Percentiles rank a stretch among this genome's conserved stretches.
phyloP scores from a whole-genome alignment of 169 alveolate species.

The Perkinsus chesapeaki region DNA sequence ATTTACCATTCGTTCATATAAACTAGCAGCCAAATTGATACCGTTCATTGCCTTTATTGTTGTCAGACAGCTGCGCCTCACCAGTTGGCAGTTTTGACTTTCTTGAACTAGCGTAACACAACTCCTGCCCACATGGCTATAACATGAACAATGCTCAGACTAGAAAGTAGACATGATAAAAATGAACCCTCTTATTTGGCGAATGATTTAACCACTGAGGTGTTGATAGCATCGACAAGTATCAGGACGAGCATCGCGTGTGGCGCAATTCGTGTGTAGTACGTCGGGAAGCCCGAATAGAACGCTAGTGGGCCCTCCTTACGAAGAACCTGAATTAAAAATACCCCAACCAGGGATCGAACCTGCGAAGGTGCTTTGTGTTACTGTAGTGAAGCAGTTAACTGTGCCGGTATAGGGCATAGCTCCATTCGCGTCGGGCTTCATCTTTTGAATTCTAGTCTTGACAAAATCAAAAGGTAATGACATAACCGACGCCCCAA shows the following conservation, averaged over 20 bases:
- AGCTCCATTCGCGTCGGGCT: not conserved
- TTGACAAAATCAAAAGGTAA: conserved; percentile 91
- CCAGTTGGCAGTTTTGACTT: too few relatives aligned
- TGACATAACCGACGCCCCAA: conserved; percentile 81
- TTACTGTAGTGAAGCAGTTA: conserved; percentile 56
- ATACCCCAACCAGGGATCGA: not conserved
- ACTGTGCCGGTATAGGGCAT: conserved; percentile 69
- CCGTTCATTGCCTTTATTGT: too few relatives aligned
- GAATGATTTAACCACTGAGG: not conserved
- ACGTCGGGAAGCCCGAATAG: conserved; percentile 87
- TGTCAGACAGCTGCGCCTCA: too few relatives aligned
- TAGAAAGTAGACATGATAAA: not conserved
- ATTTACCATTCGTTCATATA: too few relatives aligned
- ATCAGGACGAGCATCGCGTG: conserved; percentile 64
- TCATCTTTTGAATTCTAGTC: conserved; percentile 65
- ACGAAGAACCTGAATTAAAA: conserved; percentile 46
- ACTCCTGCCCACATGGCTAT: too few relatives aligned
- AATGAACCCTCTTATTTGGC: not conserved
- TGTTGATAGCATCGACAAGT: not conserved
- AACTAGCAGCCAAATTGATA: too few relatives aligned
- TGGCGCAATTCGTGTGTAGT: conserved; percentile 89
- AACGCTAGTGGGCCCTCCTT: conserved; percentile 80
- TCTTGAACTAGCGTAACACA: too few relatives aligned
- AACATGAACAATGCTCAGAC: not conserved
- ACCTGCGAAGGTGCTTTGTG: not conserved